These are phyloP conservation scores for Candolleomyces efflorescens DNA, from an alignment of 768 basidiomycete species.

Conservation along the genomic window DNA sequence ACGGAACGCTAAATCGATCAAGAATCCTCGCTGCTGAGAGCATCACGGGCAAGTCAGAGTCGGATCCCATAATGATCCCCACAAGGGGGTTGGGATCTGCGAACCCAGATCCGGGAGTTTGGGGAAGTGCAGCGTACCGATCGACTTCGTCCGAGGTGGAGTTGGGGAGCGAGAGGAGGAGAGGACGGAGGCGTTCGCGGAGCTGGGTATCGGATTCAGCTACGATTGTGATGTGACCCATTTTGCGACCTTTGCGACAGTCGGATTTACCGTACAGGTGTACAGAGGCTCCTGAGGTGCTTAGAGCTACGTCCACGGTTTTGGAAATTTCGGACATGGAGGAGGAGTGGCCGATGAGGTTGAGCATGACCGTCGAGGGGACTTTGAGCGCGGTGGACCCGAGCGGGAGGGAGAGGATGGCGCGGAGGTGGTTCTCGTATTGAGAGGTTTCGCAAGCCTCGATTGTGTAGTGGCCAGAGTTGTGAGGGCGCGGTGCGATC, in stretches of 20 bases:
- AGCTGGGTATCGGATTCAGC: conserved; percentile 78
- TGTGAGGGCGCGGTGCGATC: conserved; percentile 97
- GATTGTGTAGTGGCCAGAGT: conserved; percentile 98
- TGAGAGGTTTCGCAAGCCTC: conserved; percentile 97
- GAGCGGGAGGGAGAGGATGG: conserved; percentile 85
- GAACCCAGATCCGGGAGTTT: conserved; percentile 42
- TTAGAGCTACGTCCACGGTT: conserved; percentile 57
- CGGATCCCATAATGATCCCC: conserved; percentile 96
- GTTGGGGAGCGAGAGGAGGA: conserved; percentile 63
- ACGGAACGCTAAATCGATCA: conserved; percentile 78
- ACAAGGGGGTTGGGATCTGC: conserved; percentile 75
- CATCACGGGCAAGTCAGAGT: conserved; percentile 96
- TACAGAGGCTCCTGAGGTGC: conserved; percentile 68
- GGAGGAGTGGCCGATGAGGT: conserved; percentile 82
- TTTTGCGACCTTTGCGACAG: conserved; percentile 87
- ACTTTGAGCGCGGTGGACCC: conserved; percentile 88
- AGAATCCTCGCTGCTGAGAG: conserved; percentile 83
- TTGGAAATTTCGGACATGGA: conserved; percentile 55
- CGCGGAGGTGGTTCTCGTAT: conserved; percentile 95
- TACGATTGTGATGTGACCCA: conserved; percentile 95
- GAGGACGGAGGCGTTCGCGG: conserved; percentile 60
- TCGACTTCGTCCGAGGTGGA: conserved; percentile 45
- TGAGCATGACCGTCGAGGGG: conserved; percentile 87
- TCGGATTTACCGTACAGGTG: conserved; percentile 96
- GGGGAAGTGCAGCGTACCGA: conserved; percentile 45